phyloP scores from a whole-genome alignment of 345 rosid genomes.

The Firmiana major region DNA sequence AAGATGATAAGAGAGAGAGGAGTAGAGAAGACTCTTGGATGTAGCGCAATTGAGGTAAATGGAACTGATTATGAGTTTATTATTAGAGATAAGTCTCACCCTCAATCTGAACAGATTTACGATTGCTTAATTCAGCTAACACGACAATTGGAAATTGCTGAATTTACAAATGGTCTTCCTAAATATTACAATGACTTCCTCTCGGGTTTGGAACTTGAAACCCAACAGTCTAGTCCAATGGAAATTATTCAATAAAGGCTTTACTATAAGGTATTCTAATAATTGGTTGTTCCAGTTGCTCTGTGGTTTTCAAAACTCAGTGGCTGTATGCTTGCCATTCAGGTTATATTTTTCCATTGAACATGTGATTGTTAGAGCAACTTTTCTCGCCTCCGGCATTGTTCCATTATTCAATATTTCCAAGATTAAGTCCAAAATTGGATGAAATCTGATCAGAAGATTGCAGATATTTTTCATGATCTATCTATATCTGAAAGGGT shows the following conservation, averaged over 20 bases:
- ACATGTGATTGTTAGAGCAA: neutral
- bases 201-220: conserved; percentile 20
- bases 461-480: neutral
- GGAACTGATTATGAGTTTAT: conserved; percentile 62
- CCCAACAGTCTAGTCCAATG: neutral
- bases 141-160: conserved; percentile 35
- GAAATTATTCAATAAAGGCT: conserved; percentile 4
- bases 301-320: conserved; percentile 1
- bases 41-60: conserved; percentile 65
- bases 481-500: neutral
- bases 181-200: conserved; percentile 9
- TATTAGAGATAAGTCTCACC: conserved; percentile 42
- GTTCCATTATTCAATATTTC: neutral
- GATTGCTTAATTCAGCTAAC: conserved; percentile 50
- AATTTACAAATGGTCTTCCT: conserved; percentile 9
- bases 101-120: conserved; percentile 39
- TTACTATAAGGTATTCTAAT: neutral
- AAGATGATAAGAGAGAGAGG: conserved; percentile 67
- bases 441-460: neutral
- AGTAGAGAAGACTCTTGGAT: conserved; percentile 80
- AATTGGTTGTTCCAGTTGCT: neutral
- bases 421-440: neutral
- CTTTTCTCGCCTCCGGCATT: neutral
- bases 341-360: neutral
- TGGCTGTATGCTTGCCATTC: neutral